Base-by-base conservation (phyloP, 2,329 filamentous ascomycete genomes). In the Fusarium sp. region DNA sequence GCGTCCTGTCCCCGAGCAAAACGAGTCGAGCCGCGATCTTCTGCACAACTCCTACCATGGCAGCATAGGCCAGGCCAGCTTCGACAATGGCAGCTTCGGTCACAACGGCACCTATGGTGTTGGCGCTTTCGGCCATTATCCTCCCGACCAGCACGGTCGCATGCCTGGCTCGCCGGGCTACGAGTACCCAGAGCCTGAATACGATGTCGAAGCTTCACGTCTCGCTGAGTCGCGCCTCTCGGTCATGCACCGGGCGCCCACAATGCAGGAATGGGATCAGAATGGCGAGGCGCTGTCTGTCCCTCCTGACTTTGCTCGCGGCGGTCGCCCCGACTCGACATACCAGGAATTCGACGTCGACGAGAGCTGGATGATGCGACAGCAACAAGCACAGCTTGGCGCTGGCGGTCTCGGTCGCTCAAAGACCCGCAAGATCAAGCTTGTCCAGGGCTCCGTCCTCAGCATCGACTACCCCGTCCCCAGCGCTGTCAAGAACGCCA, bases 391-490 rank as follows among this genome's bases (percentile, higher is more conserved):
- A 23, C 58, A 59, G 7, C 10, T 48, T 12, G 48, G 37, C 6
- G 23, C 16, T 34, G 67, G 69, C 5, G 71, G 71, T n/a, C 64
- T 74, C 8, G 69, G 62, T 14, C 69, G 71, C n/a, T 70, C 62
- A 39, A 69, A 68, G 42, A 74, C 71, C 2, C 71, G 71, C 0
- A 74, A 74, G 30, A 62, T 74, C 63, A 74, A 74, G 67, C 71
- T 74, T 12, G 71, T 74, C 3, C 68, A 74, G 31, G 71, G 71
- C 18, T 74, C 71, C 19, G 71, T 74, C n/a, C 63, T 74, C 43
- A 74, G 71, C 53, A 71, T 74, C 39, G 71, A 74, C 59, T 74
- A 74, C 28, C 71, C 71, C 26, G 71, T 74, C 12, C 71, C 71
- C 42, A 74, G 71, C 58, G 71, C 71, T n/a, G 58, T 74, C 51